phyloP scores from a whole-genome alignment of 2,329 filamentous ascomycete genomes.

The Fusarium setosum region DNA sequence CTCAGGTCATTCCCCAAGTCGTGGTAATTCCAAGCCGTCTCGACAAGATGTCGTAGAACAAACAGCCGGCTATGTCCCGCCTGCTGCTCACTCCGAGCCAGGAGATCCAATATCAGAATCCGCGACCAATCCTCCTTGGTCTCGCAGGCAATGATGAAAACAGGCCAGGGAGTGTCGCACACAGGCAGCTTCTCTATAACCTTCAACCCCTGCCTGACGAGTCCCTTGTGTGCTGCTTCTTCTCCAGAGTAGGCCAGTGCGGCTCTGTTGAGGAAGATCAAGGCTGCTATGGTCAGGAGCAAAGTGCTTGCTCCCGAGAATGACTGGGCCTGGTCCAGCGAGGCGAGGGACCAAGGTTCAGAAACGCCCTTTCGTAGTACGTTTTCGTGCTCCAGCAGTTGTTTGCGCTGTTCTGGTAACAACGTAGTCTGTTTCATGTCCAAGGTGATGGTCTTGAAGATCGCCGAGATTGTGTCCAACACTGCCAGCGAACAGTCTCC shows the following conservation, averaged over 20 bases:
- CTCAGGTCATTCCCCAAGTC: not conserved
- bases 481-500: not conserved
- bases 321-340: not conserved
- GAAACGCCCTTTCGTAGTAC: not conserved
- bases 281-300: not conserved
- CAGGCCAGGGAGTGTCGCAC: not conserved
- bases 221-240: not conserved
- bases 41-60: not conserved
- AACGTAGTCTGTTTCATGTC: not conserved
- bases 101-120: not conserved
- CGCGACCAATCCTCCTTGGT: not conserved
- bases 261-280: not conserved
- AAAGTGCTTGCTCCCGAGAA: not conserved
- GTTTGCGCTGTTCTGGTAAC: not conserved
- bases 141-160: not conserved
- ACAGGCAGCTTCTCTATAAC: not conserved
- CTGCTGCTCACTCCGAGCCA: not conserved
- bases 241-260: not conserved
- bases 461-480: not conserved
- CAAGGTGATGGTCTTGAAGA: not conserved
- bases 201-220: not conserved
- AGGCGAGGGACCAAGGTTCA: too few relatives aligned
- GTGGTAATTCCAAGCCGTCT: not conserved
- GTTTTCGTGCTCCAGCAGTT: not conserved
- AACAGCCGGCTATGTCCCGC: not conserved